Evolutionary conservation across 1,284 basidiomycete genomes (phyloP).

Genomic region (Limonomyces culmigenus): DNA sequence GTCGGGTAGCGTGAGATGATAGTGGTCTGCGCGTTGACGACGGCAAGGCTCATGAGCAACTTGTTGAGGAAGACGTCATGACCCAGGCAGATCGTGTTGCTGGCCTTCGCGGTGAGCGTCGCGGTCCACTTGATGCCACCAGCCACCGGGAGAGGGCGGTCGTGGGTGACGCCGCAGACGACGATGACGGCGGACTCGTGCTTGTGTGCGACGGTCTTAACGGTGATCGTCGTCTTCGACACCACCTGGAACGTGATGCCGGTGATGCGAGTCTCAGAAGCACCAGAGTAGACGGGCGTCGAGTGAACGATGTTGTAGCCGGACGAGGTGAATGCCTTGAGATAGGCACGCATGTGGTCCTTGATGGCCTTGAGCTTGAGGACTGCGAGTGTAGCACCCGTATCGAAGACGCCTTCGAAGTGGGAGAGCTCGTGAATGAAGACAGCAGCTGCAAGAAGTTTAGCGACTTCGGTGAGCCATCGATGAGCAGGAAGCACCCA

Average conservation of each 20-base stretch:
- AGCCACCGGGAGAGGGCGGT: conserved; percentile 8
- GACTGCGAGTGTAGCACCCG: conserved; percentile 10
- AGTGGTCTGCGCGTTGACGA: conserved; percentile 16
- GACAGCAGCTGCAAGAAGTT: conserved; percentile 10
- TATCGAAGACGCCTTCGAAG: conserved; percentile 11
- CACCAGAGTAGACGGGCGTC: conserved; percentile 12
- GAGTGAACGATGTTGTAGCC: conserved; percentile 16
- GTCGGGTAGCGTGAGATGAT: conserved; percentile 14
- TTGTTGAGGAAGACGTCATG: conserved; percentile 14
- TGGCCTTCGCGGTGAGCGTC: conserved; percentile 13
- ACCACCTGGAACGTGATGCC: conserved; percentile 14
- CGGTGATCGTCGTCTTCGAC: conserved; percentile 9
- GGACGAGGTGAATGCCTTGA: conserved; percentile 10
- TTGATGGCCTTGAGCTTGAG: conserved; percentile 13
- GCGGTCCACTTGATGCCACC: conserved; percentile 10
- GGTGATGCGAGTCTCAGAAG: conserved; percentile 10
- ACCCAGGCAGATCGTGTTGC: conserved; percentile 14
- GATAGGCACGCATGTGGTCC: conserved; percentile 15
- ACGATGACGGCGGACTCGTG: conserved; percentile 11
- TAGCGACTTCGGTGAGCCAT: background rate
- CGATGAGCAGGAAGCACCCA: conserved; percentile 7
- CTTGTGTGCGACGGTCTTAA: conserved; percentile 8
- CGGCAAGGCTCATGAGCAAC: conserved; percentile 12
- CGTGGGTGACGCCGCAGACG: conserved; percentile 14
- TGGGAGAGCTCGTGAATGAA: conserved; percentile 15